Conservation (phyloP, 257 asterid genomes). For the Pogostemon cablin region DNA sequence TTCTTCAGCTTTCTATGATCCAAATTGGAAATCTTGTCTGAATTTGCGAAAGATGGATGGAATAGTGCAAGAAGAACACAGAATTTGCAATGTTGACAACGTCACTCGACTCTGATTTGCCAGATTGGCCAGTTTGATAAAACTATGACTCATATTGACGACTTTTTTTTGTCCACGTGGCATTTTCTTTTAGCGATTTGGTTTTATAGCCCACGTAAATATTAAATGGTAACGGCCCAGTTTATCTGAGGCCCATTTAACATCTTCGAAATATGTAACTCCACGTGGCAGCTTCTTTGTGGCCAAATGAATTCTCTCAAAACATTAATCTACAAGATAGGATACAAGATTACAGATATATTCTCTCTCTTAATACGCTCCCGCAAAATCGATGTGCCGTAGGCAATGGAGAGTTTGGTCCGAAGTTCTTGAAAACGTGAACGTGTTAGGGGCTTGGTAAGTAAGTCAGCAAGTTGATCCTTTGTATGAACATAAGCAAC, state of each 20-base stretch:
- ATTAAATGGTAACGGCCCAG: too few species aligned
- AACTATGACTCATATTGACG: conserved; percentile 26
- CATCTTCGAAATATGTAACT: background rate
- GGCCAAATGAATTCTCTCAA: conserved; percentile 1
- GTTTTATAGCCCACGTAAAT: background rate
- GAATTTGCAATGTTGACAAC: conserved; percentile 38
- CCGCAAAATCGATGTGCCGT: too few species aligned
- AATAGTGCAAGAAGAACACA: background rate
- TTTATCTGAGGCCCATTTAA: too few species aligned
- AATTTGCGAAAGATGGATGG: background rate
- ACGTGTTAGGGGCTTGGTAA: too few species aligned
- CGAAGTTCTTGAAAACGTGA: too few species aligned
- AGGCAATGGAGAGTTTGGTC: too few species aligned
- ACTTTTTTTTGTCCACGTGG: conserved; percentile 35
- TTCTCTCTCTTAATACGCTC: too few species aligned
- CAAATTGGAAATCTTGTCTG: conserved; percentile 28
- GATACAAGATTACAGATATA: too few species aligned
- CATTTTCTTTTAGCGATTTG: conserved; percentile 13
- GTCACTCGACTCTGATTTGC: conserved; percentile 45
- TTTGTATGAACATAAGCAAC: too few species aligned
- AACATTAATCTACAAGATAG: too few species aligned
- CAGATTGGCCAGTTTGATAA: conserved; percentile 44
- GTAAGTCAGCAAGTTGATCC: too few species aligned
- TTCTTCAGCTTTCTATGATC: conserved; percentile 22
- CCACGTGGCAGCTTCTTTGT: conserved; percentile 25